Evolutionary conservation across 441 rosid species (phyloP).

Genomic region (Pelargonium fulgidum): DNA sequence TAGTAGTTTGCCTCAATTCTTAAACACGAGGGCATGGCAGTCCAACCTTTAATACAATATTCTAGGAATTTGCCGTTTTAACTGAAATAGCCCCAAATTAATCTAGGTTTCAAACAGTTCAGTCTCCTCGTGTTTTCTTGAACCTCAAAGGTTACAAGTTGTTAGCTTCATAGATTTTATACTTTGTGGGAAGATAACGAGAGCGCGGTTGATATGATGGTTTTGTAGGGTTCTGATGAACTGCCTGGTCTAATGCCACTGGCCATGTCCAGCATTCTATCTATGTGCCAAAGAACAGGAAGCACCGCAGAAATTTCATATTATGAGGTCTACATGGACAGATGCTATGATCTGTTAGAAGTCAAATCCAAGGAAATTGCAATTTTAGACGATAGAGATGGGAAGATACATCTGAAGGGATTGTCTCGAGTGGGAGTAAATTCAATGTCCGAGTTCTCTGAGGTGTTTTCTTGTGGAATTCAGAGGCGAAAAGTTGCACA

Average conservation of each 20-base stretch:
- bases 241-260: conserved; percentile 67
- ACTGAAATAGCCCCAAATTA: too few relatives aligned
- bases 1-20: too few relatives aligned
- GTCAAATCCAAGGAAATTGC: conserved; percentile 45
- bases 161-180: too few relatives aligned
- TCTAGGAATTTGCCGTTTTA: too few relatives aligned
- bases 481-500: conserved; percentile 74
- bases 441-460: conserved; percentile 53
- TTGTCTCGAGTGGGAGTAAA: conserved; percentile 47
- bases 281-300: conserved; percentile 39
- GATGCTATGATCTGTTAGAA: conserved; percentile 74
- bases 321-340: conserved; percentile 86
- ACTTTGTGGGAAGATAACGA: too few relatives aligned
- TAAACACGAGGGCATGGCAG: too few relatives aligned
- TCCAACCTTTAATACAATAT: too few relatives aligned
- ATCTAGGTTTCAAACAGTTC: too few relatives aligned
- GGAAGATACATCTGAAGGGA: conserved; percentile 71
- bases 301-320: conserved; percentile 60
- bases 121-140: too few relatives aligned
- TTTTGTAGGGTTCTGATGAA: conserved; percentile 53
- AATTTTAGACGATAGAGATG: conserved; percentile 62
- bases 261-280: conserved; percentile 61
- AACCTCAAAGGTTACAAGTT: too few relatives aligned
- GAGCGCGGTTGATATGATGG: not conserved
- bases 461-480: conserved; percentile 49